A percentile compares a stretch with the other conserved stretches of the same genome.
These are phyloP conservation scores for Saturnispora mendoncae DNA, from an alignment of 805 yeast species.

Conservation along the genomic window DNA sequence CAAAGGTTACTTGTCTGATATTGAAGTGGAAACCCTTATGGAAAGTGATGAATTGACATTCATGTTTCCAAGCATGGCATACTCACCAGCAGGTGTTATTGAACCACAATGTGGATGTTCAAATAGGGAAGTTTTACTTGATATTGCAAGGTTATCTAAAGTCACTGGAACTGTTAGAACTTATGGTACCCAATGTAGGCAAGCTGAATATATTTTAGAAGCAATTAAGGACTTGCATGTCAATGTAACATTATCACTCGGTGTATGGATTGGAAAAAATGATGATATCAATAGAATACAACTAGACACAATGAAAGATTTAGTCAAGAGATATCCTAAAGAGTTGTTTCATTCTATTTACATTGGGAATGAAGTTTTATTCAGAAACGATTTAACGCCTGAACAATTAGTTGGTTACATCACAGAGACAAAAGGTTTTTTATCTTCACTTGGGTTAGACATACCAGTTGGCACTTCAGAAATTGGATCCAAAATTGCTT, in stretches of 20 bases:
- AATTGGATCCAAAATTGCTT: slow-evolving; percentile 38
- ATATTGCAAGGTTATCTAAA: slow-evolving; percentile 47
- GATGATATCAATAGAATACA: slow-evolving; percentile 38
- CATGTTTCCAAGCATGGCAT: slow-evolving; percentile 38
- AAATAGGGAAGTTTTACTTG: slow-evolving; percentile 39
- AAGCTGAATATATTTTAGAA: slow-evolving; percentile 41
- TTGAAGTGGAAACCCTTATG: slow-evolving; percentile 33
- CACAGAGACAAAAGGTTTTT: slow-evolving; percentile 31
- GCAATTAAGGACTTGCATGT: slow-evolving; percentile 43
- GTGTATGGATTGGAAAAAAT: slow-evolving; percentile 52
- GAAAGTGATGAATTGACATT: slow-evolving; percentile 25
- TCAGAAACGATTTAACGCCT: slow-evolving; percentile 39
- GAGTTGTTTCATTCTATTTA: slow-evolving; percentile 40
- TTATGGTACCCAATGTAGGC: slow-evolving; percentile 56
- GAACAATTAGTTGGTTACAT: slow-evolving; percentile 35
- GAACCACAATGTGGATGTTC: slow-evolving; percentile 46
- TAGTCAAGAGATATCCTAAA: slow-evolving; percentile 27
- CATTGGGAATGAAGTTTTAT: slow-evolving; percentile 58
- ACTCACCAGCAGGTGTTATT: slow-evolving; percentile 31
- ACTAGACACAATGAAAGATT: too few species aligned
- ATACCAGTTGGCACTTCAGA: slow-evolving; percentile 60
- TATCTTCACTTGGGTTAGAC: slow-evolving; percentile 28
- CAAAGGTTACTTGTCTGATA: slow-evolving; percentile 26
- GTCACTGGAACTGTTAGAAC: slow-evolving; percentile 50
- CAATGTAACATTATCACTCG: slow-evolving; percentile 49